Conservation (phyloP, 2,329 filamentous ascomycete genomes). For the Mycosphaerella arachidis region DNA sequence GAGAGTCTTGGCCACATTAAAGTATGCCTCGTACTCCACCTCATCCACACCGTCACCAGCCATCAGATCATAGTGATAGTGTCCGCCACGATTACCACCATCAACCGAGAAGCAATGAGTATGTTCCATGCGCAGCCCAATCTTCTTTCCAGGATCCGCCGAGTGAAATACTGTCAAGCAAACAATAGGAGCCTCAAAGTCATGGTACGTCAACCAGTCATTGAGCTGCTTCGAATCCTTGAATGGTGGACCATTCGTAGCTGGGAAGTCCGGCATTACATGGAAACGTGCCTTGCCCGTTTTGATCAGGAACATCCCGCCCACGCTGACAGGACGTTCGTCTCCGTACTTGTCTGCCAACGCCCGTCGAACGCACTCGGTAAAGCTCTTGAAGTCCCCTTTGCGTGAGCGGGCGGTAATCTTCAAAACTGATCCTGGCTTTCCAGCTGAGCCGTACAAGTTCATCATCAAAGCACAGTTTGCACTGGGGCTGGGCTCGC, state of each 20-base stretch:
- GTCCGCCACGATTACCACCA: constrained; percentile 26
- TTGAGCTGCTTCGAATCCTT: constrained; percentile 25
- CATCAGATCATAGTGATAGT: constrained; percentile 29
- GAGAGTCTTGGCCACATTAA: constrained; percentile 29
- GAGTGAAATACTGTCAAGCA: constrained; percentile 30
- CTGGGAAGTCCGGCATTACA: constrained; percentile 31
- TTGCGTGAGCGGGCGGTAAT: constrained; percentile 24
- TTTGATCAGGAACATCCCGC: constrained; percentile 29
- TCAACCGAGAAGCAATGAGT: constrained; percentile 29
- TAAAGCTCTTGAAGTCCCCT: constrained; percentile 25
- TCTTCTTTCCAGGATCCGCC: constrained; percentile 24
- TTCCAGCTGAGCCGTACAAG: constrained; percentile 25
- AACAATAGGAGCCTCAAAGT: constrained; percentile 29
- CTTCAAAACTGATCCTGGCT: constrained; percentile 26
- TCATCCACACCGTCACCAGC: constrained; percentile 21
- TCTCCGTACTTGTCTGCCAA: constrained; percentile 23
- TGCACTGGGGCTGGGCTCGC: constrained; percentile 20
- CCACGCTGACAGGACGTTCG: constrained; percentile 23
- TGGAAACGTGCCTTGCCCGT: constrained; percentile 27
- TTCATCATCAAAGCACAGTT: constrained; percentile 33
- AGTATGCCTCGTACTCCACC: constrained; percentile 32
- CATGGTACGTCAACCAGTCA: constrained; percentile 29
- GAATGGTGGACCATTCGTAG: constrained; percentile 22
- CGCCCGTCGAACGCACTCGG: constrained; percentile 25
- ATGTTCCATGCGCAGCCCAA: constrained; percentile 32